Evolutionary conservation across 495 filamentous ascomycete species (phyloP).

Genomic region (Penicillium nucicola): DNA sequence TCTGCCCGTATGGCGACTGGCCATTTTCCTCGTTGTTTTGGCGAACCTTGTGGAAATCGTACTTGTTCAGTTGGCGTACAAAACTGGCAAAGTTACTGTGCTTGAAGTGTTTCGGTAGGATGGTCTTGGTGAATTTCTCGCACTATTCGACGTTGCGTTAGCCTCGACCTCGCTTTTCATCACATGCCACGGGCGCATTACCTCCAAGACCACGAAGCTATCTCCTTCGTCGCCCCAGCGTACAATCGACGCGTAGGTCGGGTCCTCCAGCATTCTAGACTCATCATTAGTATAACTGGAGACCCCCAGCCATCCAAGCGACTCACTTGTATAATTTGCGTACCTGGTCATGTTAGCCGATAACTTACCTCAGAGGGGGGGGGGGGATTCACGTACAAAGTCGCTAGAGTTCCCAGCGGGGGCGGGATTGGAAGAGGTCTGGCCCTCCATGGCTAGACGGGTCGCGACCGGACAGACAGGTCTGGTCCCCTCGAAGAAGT

Average conservation of each 20-base stretch:
- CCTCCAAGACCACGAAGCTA: constrained; percentile 97
- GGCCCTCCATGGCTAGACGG: constrained; percentile 53
- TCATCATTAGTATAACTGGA: constrained; percentile 3
- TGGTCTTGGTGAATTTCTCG: constrained; percentile 96
- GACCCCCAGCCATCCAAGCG: constrained; percentile 15
- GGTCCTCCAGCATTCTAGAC: constrained; percentile 92
- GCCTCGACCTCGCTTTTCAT: constrained; percentile 3
- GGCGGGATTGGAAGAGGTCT: constrained; percentile 47
- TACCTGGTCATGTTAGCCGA: constrained; percentile 60
- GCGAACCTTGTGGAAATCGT: constrained; percentile 98
- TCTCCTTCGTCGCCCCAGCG: constrained; percentile 93
- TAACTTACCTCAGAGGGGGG: constrained; percentile 9
- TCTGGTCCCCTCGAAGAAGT: constrained; percentile 13
- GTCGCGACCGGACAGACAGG: constrained; percentile 45
- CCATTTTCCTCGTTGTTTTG: constrained; percentile 94
- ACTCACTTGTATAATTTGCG: constrained; percentile 97
- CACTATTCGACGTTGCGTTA: constrained; percentile 55
- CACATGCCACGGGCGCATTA: constrained; percentile 37
- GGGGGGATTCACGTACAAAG: constrained; percentile 58
- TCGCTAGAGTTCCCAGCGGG: constrained; percentile 72
- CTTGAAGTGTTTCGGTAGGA: constrained; percentile 98
- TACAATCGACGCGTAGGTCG: constrained; percentile 86
- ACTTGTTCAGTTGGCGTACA: constrained; percentile 97
- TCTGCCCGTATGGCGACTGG: constrained; percentile 84
- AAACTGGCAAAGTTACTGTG: constrained; percentile 99